Conservation (phyloP, 2,329 filamentous ascomycete species). For the Aspergillus aculeatus region DNA sequence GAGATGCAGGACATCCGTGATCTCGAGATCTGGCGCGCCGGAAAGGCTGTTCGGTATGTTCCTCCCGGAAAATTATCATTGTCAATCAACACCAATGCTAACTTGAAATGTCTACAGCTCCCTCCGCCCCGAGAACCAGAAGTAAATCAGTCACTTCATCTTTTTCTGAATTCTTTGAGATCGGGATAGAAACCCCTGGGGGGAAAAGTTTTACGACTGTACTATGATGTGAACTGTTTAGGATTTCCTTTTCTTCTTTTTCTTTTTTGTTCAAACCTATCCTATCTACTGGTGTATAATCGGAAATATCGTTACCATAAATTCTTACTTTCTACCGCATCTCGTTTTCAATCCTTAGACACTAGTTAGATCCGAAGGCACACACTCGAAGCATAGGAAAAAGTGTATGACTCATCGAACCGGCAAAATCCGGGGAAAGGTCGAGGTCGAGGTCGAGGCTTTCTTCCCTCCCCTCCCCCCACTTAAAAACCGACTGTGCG, state of each 20-base stretch:
- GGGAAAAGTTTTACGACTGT: conserved; percentile 37
- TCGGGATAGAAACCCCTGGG: conserved; percentile 22
- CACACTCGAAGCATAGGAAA: neutral
- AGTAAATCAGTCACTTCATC: conserved; percentile 51
- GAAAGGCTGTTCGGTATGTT: conserved; percentile 86
- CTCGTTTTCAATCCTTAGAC: neutral
- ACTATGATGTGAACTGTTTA: conserved; percentile 29
- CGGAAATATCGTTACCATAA: conserved; percentile 7
- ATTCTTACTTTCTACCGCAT: neutral
- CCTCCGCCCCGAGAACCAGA: conserved; percentile 84
- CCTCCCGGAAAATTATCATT: neutral
- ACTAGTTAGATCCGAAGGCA: too few relatives aligned
- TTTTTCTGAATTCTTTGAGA: conserved; percentile 13
- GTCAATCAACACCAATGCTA: neutral
- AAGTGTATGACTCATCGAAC: neutral
- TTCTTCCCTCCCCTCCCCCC: too few relatives aligned
- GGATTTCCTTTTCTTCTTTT: neutral
- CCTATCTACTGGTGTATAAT: conserved; percentile 12
- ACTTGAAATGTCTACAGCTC: conserved; percentile 48
- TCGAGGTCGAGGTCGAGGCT: neutral
- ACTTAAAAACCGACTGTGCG: neutral
- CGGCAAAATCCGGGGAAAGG: neutral
- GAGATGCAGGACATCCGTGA: conserved; percentile 99
- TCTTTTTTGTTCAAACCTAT: conserved; percentile 14
- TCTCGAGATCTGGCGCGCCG: conserved; percentile 98